Evolutionary conservation across 2,329 filamentous ascomycete genomes (phyloP).

Genomic region (Cephalotrichum gorgonifer): DNA sequence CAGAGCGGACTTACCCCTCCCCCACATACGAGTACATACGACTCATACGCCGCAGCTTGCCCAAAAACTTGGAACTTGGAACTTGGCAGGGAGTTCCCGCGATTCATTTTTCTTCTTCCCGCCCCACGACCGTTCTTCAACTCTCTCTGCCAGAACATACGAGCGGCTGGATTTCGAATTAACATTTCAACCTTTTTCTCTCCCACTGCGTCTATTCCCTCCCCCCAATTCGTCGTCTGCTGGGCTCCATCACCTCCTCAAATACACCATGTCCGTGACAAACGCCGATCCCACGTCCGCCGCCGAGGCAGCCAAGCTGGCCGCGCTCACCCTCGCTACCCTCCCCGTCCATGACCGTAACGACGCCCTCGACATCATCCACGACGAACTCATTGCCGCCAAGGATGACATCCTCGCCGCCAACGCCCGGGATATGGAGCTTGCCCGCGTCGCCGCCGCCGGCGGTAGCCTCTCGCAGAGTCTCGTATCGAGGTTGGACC

Average conservation of each 20-base stretch:
- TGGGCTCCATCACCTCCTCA: neutral
- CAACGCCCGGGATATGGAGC: conserved; percentile 72
- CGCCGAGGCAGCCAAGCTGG: conserved; percentile 66
- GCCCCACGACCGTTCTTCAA: no score
- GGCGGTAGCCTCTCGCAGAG: conserved; percentile 70
- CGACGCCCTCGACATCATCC: conserved; percentile 72
- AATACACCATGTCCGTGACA: conserved; percentile 70
- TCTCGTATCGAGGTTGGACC: conserved; percentile 78
- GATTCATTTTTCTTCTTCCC: no score
- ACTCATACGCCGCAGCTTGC: no score
- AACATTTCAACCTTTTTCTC: neutral
- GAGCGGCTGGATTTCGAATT: no score
- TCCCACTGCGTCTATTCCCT: neutral
- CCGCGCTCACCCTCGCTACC: conserved; percentile 74
- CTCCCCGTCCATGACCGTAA: conserved; percentile 70
- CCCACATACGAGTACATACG: no score
- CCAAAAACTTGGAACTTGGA: no score
- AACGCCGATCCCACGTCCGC: conserved; percentile 71
- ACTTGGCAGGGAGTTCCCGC: no score
- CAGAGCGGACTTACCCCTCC: no score
- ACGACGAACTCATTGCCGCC: conserved; percentile 60
- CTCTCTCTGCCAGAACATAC: no score
- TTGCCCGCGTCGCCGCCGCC: conserved; percentile 62
- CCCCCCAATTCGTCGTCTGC: neutral
- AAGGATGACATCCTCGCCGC: conserved; percentile 73